A percentile compares a stretch with the other conserved stretches of the same genome.
Conservation (phyloP, 257 asterid genomes). For the Solanum piurae region DNA sequence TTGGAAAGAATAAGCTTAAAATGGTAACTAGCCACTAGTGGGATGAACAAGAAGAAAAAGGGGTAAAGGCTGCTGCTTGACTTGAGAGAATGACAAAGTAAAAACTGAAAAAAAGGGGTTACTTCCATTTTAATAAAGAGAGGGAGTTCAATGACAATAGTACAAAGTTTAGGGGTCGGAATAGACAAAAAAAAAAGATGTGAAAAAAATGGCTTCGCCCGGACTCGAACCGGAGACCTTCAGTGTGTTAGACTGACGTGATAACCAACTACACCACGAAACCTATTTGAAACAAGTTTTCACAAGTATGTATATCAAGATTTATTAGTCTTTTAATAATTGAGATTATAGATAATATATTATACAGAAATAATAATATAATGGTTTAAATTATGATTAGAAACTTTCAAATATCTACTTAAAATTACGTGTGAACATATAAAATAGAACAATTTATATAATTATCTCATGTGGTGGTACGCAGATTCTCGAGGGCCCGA, state of each 20-base stretch:
- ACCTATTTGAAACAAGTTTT: background rate
- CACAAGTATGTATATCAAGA: background rate
- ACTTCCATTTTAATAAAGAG: background rate
- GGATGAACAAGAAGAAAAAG: background rate
- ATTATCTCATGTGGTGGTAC: background rate
- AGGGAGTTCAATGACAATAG: background rate
- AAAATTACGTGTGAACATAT: background rate
- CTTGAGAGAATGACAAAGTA: background rate
- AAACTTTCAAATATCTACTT: background rate
- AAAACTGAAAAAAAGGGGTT: background rate
- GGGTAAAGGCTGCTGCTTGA: background rate
- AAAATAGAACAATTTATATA: background rate
- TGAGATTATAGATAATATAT: fast-evolving
- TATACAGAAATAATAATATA: background rate
- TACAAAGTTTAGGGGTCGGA: background rate
- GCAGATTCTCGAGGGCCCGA: too few relatives aligned
- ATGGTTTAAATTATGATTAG: background rate
- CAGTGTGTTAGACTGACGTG: conserved; percentile 89
- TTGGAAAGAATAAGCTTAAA: background rate
- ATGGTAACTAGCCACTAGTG: background rate
- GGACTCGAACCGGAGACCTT: conserved; percentile 86
- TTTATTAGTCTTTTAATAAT: background rate
- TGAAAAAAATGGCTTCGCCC: conserved; percentile 52
- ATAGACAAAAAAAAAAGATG: background rate
- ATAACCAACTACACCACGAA: conserved; percentile 91